Evolutionary conservation across 2,329 filamentous ascomycete species (phyloP).

Genomic region (Aureobasidium uvarum): DNA sequence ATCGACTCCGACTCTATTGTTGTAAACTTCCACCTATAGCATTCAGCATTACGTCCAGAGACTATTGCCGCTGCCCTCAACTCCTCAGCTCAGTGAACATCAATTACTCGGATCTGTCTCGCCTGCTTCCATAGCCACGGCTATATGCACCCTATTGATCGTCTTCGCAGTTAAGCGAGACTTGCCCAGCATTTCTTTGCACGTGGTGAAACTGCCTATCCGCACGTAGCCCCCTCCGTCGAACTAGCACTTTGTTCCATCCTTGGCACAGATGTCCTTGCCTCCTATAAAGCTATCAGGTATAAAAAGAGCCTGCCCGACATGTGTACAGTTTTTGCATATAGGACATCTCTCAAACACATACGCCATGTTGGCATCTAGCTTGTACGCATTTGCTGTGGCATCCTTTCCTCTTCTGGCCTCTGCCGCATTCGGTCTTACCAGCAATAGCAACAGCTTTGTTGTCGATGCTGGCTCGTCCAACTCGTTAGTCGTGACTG

Average conservation of each 20-base stretch:
- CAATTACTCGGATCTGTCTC: neutral
- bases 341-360: neutral
- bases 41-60: neutral
- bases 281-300: neutral
- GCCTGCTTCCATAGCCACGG: neutral
- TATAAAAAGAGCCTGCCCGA: neutral
- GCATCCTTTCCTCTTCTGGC: neutral
- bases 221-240: neutral
- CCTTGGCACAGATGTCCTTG: neutral
- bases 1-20: neutral
- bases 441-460: constrained; percentile 35
- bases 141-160: neutral
- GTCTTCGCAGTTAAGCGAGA: neutral
- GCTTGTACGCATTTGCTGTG: neutral
- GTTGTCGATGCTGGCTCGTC: constrained; percentile 40
- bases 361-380: constrained; percentile 13
- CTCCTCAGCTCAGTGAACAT: neutral
- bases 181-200: neutral
- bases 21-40: neutral
- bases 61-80: neutral
- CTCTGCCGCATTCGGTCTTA: constrained; percentile 40
- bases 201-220: neutral
- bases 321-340: neutral
- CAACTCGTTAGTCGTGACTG: constrained; percentile 39
- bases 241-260: no score